Evolutionary conservation across 2,329 filamentous ascomycete species (phyloP), one percentile per base, ranked within the genome.

Genomic region (Pleurostoma richardsiae): DNA sequence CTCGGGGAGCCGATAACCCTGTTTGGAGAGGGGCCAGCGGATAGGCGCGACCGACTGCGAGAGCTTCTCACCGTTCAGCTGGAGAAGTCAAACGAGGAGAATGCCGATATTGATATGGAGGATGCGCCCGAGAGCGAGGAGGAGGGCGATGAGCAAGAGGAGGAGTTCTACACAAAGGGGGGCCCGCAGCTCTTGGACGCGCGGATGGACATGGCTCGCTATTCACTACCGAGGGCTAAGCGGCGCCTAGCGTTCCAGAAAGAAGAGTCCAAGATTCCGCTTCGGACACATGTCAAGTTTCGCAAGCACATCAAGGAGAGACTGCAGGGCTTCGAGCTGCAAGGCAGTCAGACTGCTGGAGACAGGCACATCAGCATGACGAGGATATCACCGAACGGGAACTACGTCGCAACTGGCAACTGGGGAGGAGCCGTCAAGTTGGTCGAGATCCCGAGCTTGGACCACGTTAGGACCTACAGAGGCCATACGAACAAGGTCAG

Each of bases 121-220:
- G 85, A 88, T 58, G 77, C 64, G 6, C 66, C 64, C 5, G 62
- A 65, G 48, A 76, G 72, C 1, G 80, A 81, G 2, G 82, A 80
- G 4, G 82, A 83, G 19, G 83, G 80, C 42, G 84, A 76, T 3
- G 88, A 91, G 45, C 82, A 85, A 56, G 88, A 95, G 54, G 90
- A 97, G 60, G 94, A 99, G 57, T 99, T 96, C 66, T 99, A 96
- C 64, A 96, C 92, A 0, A 80, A 87, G 56, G 94, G 94, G 3
- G 81, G 83, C 2, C 74, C 80, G 4, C 83, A 85, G 39, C 73
- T 99, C 28, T 69, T 96, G 4, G 75, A 86, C 43, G 88, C 90
- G 2, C 79, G 94, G 50, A 82, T 83, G 57, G 79, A 85, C 29
- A 90, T 99, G 51, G 90, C 91, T 5, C 76, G 79, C 41, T 97